Evolutionary conservation across 2,329 filamentous ascomycete species (phyloP).

Genomic region (Hypoxylon rubiginosum): DNA sequence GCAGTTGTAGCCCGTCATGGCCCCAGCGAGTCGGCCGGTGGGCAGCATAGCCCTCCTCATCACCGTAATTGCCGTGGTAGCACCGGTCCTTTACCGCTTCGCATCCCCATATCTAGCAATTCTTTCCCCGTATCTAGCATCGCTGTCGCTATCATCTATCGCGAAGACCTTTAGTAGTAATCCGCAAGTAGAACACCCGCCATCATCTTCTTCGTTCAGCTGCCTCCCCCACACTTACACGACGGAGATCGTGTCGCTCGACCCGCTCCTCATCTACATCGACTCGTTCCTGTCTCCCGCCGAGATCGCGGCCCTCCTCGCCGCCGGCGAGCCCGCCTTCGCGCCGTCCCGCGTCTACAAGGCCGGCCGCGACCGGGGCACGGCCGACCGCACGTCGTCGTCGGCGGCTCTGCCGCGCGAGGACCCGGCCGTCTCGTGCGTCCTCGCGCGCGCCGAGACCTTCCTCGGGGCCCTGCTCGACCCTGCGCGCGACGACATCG

Average conservation of each 20-base stretch:
- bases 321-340: slow-evolving; percentile 54
- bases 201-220: slow-evolving; percentile 37
- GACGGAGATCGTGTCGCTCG: slow-evolving; percentile 58
- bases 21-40: slow-evolving; percentile 11
- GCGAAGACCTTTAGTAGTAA: background rate
- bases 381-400: slow-evolving; percentile 56
- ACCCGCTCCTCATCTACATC: slow-evolving; percentile 61
- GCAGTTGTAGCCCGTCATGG: slow-evolving; percentile 18
- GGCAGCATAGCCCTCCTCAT: slow-evolving; percentile 22
- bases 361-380: slow-evolving; percentile 52
- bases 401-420: slow-evolving; percentile 55
- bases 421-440: slow-evolving; percentile 55
- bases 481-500: slow-evolving; percentile 56
- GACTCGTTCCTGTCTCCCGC: slow-evolving; percentile 54
- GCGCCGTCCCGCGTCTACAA: slow-evolving; percentile 56
- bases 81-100: slow-evolving; percentile 28
- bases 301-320: slow-evolving; percentile 55
- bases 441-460: slow-evolving; percentile 52
- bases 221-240: slow-evolving; percentile 54
- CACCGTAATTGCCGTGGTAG: slow-evolving; percentile 23
- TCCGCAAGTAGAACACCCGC: background rate
- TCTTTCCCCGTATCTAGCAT: slow-evolving; percentile 17
- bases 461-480: slow-evolving; percentile 58
- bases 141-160: slow-evolving; percentile 7
- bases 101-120: slow-evolving; percentile 12